Base-by-base conservation (phyloP, 805 yeast species). In the Saccharomycopsis babjevae region DNA sequence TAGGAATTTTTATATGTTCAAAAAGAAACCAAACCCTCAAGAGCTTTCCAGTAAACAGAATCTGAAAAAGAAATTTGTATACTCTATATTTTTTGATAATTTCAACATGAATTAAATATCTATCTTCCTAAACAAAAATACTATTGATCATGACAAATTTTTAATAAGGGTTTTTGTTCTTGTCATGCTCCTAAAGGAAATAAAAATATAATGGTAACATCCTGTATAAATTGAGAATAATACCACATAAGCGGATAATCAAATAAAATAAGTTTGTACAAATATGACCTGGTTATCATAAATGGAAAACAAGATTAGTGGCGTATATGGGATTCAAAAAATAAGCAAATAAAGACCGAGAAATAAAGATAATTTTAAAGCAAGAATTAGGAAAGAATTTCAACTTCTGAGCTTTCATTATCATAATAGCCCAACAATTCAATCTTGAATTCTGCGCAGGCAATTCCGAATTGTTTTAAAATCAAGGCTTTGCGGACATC, bases 401-500 rank as follows among this genome's bases (percentile, higher is more conserved):
- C 46, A 32, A 56, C 57, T 36, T 60, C 57, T 18, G 61, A n/a
- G 16, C n/a, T 34, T 66, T 89, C 90, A 62, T 81, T 84, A 71
- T 87, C 85, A 71, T 88, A 93, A 73, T 80, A 89, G 20, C 94
- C 97, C 67, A 84, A 75, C 65, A 88, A 76, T 68, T 83, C 80
- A 58, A 94, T 96, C 73, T 85, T 89, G 76, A 93, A 94, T 71
- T 89, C 91, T 54, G 97, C 81, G 60, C 91, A 90, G 13, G 97
- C 97, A 61, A 96, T 83, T 69, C 99, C 99, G 73, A 94, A 96
- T 67, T 89, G 94, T 75, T 94, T 94, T 73, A 94, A 79, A 60
- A 94, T 83, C 67, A 94, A 81, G 28, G 97, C 96, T 76, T 94
- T 96, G 69, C 88, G 86, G 57, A 92, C 94, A 73, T 90, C 96